Conservation (phyloP, 805 yeast species). For the Cephaloascus albidus region DNA sequence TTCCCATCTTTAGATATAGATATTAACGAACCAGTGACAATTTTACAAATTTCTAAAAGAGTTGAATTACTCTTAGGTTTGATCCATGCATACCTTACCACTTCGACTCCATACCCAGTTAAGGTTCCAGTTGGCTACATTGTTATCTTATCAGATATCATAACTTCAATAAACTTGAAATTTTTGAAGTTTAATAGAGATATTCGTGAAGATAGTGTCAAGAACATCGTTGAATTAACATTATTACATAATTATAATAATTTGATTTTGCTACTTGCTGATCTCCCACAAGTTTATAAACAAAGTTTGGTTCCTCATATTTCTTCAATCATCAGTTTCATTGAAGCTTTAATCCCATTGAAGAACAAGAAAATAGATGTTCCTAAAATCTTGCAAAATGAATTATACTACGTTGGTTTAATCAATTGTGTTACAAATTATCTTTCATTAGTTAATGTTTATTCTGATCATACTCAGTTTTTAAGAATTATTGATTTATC, state of each 20-base stretch:
- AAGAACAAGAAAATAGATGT: constrained; percentile 20
- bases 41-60: constrained; percentile 44
- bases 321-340: constrained; percentile 36
- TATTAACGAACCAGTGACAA: constrained; percentile 41
- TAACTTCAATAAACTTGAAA: constrained; percentile 44
- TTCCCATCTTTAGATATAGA: constrained; percentile 50
- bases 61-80: constrained; percentile 33
- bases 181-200: constrained; percentile 50
- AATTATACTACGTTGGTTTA: constrained; percentile 26
- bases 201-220: constrained; percentile 44
- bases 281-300: constrained; percentile 22
- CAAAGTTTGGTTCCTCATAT: constrained; percentile 38
- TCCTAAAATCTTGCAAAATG: constrained; percentile 24
- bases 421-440: constrained; percentile 2
- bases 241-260: constrained; percentile 32
- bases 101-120: constrained; percentile 46
- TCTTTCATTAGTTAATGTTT: constrained; percentile 23
- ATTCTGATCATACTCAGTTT: constrained; percentile 41
- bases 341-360: constrained; percentile 56
- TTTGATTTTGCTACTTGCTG: constrained; percentile 33
- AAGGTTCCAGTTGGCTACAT: constrained; percentile 57
- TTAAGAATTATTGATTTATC: constrained; percentile 53
- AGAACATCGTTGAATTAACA: constrained; percentile 31
- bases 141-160: constrained; percentile 40
- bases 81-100: constrained; percentile 27